These are phyloP conservation scores for Termitomyces sp. DNA, from an alignment of 768 basidiomycete species.

Conservation along the genomic window DNA sequence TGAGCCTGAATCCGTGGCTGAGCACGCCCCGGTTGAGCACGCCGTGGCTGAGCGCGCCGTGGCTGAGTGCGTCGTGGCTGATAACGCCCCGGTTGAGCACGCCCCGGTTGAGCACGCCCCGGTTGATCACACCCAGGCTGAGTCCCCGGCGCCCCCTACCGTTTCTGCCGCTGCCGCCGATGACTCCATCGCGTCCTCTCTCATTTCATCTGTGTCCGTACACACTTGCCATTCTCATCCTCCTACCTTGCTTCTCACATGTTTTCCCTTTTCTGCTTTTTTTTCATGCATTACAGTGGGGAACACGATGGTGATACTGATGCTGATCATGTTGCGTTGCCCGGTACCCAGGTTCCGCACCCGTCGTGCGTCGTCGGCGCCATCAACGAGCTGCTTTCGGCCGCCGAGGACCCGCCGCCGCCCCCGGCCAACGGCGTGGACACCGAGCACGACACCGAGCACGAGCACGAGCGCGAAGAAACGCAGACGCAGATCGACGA, in stretches of 20 bases:
- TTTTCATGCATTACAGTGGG: constrained; percentile 28
- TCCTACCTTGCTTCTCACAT: constrained; percentile 32
- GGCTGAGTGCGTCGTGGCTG: too few species aligned
- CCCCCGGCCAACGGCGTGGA: constrained; percentile 6
- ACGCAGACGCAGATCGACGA: constrained; percentile 16
- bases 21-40: too few species aligned
- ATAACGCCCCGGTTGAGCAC: too few species aligned
- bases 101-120: too few species aligned
- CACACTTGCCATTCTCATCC: constrained; percentile 32
- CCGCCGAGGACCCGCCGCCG: not conserved
- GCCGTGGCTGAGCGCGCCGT: too few species aligned
- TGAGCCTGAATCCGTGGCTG: too few species aligned
- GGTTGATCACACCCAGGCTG: not conserved
- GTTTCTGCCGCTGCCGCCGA: not conserved
- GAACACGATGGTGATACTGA: constrained; percentile 23
- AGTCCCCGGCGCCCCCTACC: constrained; percentile 3
- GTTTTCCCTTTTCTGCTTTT: constrained; percentile 21
- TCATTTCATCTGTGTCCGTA: constrained; percentile 44
- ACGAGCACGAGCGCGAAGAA: constrained; percentile 11
- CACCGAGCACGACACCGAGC: constrained; percentile 16
- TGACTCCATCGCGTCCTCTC: constrained; percentile 21
- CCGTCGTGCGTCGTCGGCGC: not conserved
- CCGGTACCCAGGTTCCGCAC: constrained; percentile 37
- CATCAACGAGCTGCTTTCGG: not conserved
- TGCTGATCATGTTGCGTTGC: constrained; percentile 29